Evolutionary conservation across 1,284 basidiomycete genomes (phyloP).

Genomic region (Leccinum subatratum): DNA sequence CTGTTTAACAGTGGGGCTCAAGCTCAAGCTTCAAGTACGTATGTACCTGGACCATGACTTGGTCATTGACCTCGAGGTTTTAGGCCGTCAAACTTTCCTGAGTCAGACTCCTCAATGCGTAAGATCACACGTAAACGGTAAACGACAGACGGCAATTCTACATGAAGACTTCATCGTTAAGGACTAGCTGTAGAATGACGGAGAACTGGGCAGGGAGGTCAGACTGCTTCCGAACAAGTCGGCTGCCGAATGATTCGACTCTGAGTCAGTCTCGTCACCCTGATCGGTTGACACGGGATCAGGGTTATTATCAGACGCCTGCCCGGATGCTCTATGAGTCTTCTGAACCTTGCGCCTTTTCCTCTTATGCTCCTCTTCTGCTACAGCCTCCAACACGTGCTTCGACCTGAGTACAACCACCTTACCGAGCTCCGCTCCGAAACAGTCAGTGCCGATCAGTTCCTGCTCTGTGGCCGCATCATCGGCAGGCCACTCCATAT

Average conservation of each 20-base stretch:
- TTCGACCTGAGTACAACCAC: not conserved
- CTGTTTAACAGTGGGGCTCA: no score
- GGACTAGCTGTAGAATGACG: not conserved
- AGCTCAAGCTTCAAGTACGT: no score
- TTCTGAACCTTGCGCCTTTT: not conserved
- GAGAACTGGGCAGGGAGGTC: not conserved
- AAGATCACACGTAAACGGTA: not conserved
- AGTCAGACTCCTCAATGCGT: not conserved
- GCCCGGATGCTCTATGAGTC: no score
- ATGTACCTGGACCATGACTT: no score
- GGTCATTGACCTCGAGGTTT: no score
- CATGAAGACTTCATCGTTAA: no score
- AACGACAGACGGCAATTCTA: no score
- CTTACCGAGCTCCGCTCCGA: not conserved
- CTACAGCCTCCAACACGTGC: not conserved
- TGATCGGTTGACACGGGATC: no score
- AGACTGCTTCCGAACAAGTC: not conserved
- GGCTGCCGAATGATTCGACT: not conserved
- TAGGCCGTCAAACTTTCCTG: not conserved
- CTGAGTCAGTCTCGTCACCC: not conserved
- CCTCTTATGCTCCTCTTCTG: not conserved
- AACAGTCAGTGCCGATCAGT: not conserved
- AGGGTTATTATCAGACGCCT: no score
- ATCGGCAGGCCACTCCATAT: not conserved
- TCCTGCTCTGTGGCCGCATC: not conserved